A percentile compares a stretch with the other conserved stretches of the same genome.
Conservation (phyloP, 2,329 filamentous ascomycete genomes). For the Alternaria conjuncta region DNA sequence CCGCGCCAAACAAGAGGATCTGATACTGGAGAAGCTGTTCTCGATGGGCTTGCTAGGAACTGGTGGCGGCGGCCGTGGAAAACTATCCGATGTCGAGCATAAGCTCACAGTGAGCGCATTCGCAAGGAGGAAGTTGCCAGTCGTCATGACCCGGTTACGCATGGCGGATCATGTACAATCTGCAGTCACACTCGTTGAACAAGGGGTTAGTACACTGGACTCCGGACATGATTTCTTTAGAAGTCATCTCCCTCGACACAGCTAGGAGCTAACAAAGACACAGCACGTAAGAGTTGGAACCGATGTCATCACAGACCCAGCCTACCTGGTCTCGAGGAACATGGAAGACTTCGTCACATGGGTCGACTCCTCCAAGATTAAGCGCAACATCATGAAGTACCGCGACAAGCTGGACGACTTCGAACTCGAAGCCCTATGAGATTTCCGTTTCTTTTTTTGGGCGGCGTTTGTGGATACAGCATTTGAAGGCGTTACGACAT, state of each 20-base stretch:
- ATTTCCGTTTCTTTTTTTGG: not conserved
- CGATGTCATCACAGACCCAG: slow-evolving; percentile 87
- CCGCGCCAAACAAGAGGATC: slow-evolving; percentile 82
- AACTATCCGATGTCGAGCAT: slow-evolving; percentile 75
- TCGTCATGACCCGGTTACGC: slow-evolving; percentile 86
- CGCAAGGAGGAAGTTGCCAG: slow-evolving; percentile 80
- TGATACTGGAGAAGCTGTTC: slow-evolving; percentile 89
- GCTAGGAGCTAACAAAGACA: not conserved
- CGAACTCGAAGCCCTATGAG: slow-evolving; percentile 64
- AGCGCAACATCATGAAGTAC: slow-evolving; percentile 94
- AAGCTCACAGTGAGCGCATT: slow-evolving; percentile 89
- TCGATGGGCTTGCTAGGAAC: slow-evolving; percentile 86
- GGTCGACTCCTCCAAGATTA: slow-evolving; percentile 96
- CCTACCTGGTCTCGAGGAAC: slow-evolving; percentile 83
- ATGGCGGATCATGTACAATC: slow-evolving; percentile 93
- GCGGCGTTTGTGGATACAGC: slow-evolving; percentile 30
- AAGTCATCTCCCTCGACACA: rapidly evolving
- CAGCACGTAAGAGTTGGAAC: slow-evolving; percentile 85
- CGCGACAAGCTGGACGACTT: slow-evolving; percentile 96
- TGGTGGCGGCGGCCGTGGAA: slow-evolving; percentile 67
- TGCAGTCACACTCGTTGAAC: slow-evolving; percentile 83
- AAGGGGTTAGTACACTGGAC: slow-evolving; percentile 59
- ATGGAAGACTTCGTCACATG: slow-evolving; percentile 98
- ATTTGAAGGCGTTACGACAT: slow-evolving; percentile 25
- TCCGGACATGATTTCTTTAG: not conserved